Percentiles rank a stretch among this genome's conserved stretches.
Conservation (phyloP, 495 filamentous ascomycete species). For the Podospora didyma region DNA sequence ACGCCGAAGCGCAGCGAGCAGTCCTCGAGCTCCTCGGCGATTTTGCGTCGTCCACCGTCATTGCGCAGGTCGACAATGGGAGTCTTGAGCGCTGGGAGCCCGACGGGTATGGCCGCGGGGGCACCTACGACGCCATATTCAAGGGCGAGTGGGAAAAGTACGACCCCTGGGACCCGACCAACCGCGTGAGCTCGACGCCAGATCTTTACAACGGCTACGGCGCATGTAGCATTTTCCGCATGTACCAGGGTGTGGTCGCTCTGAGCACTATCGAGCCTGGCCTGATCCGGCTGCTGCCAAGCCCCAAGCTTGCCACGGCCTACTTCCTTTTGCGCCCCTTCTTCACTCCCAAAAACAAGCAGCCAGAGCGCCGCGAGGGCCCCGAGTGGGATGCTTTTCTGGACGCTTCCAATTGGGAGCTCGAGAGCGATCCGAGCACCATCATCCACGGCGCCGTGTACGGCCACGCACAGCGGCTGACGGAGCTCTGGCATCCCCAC, state of each 20-base stretch:
- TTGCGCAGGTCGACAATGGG: constrained; percentile 81
- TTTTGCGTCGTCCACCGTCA: constrained; percentile 41
- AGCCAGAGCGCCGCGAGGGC: constrained; percentile 31
- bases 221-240: constrained; percentile 80
- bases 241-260: constrained; percentile 87
- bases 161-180: constrained; percentile 78
- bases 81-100: constrained; percentile 88
- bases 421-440: constrained; percentile 44
- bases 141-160: constrained; percentile 81
- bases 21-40: constrained; percentile 41
- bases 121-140: constrained; percentile 72
- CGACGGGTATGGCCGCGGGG: constrained; percentile 67
- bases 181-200: constrained; percentile 64
- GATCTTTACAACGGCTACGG: constrained; percentile 87
- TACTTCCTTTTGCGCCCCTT: constrained; percentile 88
- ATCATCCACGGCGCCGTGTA: constrained; percentile 78
- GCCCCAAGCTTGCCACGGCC: constrained; percentile 74
- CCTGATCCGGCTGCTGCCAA: constrained; percentile 78
- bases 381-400: constrained; percentile 49
- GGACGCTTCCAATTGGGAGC: constrained; percentile 53
- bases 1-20: constrained; percentile 18
- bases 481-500: constrained; percentile 71
- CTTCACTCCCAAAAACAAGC: constrained; percentile 57
- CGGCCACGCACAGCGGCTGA: constrained; percentile 77
- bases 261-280: constrained; percentile 76